Percentiles rank a stretch among this genome's conserved stretches.
Evolutionary conservation across 148 eudicot genomes (phyloP).

Genomic region (Linanthus parryae): DNA sequence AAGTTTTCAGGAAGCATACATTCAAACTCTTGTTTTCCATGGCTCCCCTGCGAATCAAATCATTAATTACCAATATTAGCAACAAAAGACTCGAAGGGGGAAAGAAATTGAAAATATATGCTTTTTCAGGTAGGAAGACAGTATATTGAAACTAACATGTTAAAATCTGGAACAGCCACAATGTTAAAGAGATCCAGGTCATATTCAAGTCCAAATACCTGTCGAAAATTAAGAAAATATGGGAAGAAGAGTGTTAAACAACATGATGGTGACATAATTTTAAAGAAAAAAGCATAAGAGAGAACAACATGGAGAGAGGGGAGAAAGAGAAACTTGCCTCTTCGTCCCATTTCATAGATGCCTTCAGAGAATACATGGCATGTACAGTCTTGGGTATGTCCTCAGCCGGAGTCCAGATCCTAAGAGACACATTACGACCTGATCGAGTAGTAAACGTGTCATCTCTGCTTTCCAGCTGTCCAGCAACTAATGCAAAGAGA

Average conservation of each 20-base stretch:
- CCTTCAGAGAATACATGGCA: constrained; percentile 99
- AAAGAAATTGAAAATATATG: too few species aligned
- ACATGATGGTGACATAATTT: too few species aligned
- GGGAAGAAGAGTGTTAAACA: too few species aligned
- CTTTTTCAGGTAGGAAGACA: constrained; percentile 3
- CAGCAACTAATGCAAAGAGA: constrained; percentile 97
- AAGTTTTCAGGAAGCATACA: constrained; percentile 36
- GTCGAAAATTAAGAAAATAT: neutral
- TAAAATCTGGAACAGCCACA: constrained; percentile 99
- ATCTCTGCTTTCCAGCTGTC: constrained; percentile 88
- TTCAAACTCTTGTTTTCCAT: constrained; percentile 99
- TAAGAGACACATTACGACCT: constrained; percentile 81
- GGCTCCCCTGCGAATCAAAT: constrained; percentile 78
- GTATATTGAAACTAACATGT: constrained; percentile 54
- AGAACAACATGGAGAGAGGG: neutral
- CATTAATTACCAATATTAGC: constrained; percentile 2
- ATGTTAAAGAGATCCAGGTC: constrained; percentile 94
- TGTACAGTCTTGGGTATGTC: constrained; percentile 89
- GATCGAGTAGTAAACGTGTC: constrained; percentile 82
- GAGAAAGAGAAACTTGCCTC: constrained; percentile 48
- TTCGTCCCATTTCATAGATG: constrained; percentile 99
- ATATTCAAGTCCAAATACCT: constrained; percentile 98
- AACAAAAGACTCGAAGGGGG: constrained; percentile 1
- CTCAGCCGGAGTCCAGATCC: constrained; percentile 86
- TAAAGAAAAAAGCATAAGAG: neutral